A percentile compares a stretch with the other conserved stretches of the same genome.
Conservation (phyloP, 305 asterid genomes). For the Fraxinus floribunda region DNA sequence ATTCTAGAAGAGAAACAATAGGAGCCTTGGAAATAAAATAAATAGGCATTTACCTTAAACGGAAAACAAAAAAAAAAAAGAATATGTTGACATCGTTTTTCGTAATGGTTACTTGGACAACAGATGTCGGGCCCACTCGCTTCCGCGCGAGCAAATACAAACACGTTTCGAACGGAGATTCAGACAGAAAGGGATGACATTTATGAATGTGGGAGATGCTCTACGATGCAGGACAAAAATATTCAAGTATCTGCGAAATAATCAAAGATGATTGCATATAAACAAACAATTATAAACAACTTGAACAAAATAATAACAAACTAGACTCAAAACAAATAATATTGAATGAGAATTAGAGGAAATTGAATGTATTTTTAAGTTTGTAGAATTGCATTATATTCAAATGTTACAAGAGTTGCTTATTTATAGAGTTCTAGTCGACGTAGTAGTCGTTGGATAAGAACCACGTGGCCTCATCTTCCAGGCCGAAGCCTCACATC, state of each 20-base stretch:
- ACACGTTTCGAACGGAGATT: too few species aligned
- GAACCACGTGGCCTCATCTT: neutral
- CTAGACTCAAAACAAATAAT: neutral
- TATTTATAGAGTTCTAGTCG: neutral
- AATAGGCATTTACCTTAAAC: neutral
- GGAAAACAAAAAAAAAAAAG: neutral
- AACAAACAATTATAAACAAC: neutral
- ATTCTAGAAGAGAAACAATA: neutral
- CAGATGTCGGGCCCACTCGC: too few species aligned
- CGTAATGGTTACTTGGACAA: too few species aligned
- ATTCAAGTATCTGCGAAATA: neutral
- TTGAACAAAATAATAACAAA: neutral
- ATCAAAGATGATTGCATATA: neutral
- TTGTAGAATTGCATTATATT: neutral
- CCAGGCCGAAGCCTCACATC: neutral
- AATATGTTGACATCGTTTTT: too few species aligned
- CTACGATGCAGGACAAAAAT: too few species aligned
- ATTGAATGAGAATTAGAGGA: neutral
- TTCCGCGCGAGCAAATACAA: too few species aligned
- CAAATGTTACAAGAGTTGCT: neutral
- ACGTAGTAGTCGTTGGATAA: neutral
- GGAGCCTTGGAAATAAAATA: neutral
- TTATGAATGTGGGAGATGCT: too few species aligned
- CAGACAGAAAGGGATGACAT: too few species aligned
- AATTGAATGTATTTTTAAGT: too few species aligned